Conservation (phyloP, 371 early-diverging fungal species). For the Rhizopus delemar region DNA sequence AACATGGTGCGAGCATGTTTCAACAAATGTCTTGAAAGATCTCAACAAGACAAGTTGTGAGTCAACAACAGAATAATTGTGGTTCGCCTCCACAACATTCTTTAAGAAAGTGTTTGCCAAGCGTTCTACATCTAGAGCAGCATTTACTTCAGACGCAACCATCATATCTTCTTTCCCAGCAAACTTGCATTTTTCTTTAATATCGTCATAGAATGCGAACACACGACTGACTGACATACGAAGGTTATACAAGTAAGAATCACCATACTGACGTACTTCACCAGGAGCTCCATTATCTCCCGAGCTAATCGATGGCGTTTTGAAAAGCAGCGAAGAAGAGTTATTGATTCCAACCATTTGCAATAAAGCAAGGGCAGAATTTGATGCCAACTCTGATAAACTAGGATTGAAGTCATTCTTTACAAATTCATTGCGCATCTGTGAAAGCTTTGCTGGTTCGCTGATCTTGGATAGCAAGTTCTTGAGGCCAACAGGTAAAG, state of each 20-base stretch:
- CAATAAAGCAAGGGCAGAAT: conserved; percentile 19
- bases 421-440: conserved; percentile 30
- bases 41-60: conserved; percentile 34
- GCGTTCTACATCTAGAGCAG: conserved; percentile 26
- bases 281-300: conserved; percentile 34
- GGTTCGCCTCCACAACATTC: conserved; percentile 32
- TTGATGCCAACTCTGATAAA: conserved; percentile 8
- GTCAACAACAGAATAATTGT: conserved; percentile 44
- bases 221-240: conserved; percentile 29
- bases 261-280: conserved; percentile 44
- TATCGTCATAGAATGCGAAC: conserved; percentile 22
- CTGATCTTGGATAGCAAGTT: conserved; percentile 34
- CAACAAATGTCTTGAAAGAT: conserved; percentile 41
- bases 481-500: conserved; percentile 43
- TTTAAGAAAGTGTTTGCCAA: conserved; percentile 19
- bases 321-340: conserved; percentile 7
- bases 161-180: conserved; percentile 13
- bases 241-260: conserved; percentile 42
- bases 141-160: conserved; percentile 26
- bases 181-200: conserved; percentile 12
- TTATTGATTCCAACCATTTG: conserved; percentile 18
- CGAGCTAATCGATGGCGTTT: conserved; percentile 20
- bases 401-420: conserved; percentile 31
- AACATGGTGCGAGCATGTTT: conserved; percentile 32
- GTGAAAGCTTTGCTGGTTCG: conserved; percentile 33